Conservation (phyloP, 768 basidiomycete genomes). For the Suillus brevipes region DNA sequence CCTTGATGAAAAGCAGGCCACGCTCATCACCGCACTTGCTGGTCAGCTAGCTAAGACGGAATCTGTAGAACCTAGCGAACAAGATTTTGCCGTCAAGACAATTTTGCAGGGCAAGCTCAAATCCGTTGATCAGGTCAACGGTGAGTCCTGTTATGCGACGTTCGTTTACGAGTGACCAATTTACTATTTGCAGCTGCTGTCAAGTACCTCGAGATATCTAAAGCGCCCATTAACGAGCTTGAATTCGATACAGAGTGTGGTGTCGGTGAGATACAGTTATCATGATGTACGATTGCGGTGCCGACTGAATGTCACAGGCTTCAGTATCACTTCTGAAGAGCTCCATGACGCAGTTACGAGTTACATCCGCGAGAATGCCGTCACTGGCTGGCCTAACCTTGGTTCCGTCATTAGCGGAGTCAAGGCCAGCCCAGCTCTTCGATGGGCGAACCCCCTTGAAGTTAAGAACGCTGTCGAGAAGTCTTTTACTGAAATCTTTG, state of each 20-base stretch:
- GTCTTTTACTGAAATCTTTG: constrained; percentile 66
- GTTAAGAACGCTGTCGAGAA: constrained; percentile 80
- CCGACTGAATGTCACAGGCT: constrained; percentile 49
- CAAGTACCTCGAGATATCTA: constrained; percentile 68
- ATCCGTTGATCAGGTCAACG: constrained; percentile 82
- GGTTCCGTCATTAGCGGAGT: constrained; percentile 65
- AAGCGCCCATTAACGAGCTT: constrained; percentile 58
- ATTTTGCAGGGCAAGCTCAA: constrained; percentile 76
- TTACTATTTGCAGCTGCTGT: constrained; percentile 42
- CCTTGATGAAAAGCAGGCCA: constrained; percentile 80
- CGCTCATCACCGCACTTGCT: constrained; percentile 67
- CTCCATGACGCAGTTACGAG: constrained; percentile 54
- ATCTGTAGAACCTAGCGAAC: constrained; percentile 50
- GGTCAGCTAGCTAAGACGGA: constrained; percentile 57
- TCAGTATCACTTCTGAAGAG: constrained; percentile 70
- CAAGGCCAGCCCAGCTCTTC: constrained; percentile 59
- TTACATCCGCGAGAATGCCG: constrained; percentile 55
- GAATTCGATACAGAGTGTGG: constrained; percentile 83
- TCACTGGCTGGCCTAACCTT: constrained; percentile 75
- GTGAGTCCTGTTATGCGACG: constrained; percentile 43
- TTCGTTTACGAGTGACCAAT: constrained; percentile 5
- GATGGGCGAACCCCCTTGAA: constrained; percentile 85
- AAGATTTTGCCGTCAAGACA: constrained; percentile 61
- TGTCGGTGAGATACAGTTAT: constrained; percentile 63
- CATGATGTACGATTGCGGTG: constrained; percentile 8